Evolutionary conservation across 805 yeast genomes (phyloP), one percentile per base, ranked within the genome.

Genomic region (Starmerella cellae): DNA sequence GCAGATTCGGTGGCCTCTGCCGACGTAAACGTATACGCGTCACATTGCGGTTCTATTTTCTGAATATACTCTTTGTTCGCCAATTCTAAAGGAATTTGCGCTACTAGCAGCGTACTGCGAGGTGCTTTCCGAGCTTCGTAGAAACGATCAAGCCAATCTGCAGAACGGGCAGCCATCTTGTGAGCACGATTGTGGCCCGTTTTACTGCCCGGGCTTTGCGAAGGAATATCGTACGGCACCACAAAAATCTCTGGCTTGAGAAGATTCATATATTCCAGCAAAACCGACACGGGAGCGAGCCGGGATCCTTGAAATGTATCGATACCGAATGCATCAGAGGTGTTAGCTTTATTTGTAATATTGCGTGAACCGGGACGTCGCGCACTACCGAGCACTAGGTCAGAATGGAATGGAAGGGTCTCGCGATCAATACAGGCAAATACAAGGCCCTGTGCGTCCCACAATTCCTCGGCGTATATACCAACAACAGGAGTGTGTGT

Each of bases 381-480:
- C 13, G 63, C 48, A 3, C 57, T 44, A 1, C 58, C 48, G 1
- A 63, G 22, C 11, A 61, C 38, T 3, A 58, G 33, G 35, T 60
- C 59, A 13, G 55, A 35, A 5, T 39, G 37, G 4, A 48, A 47
- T 2, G 66, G 65, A 28, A 64, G 49, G 1, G 47, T 41, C 33
- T 41, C 32, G 30, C 41, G 30, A 28, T 35, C 29, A 46, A 42
- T 21, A 47, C 43, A 6, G 47, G 53, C 22, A 39, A 44, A 28
- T 31, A 41, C 18, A 50, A 58, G 33, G 39, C 51, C 53, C 37
- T 52, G 36, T 1, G 37, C 30, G 39, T 65, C 68, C 38, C 59
- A 43, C 43, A 64, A 60, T 39, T 66, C 68, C 43, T 66, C 70
- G 11, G 61, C 56, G 13, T 54, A 59, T 10, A 64, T 49, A 23